Conservation (phyloP, 2,329 filamentous ascomycete genomes). For the Botrytis medusae region DNA sequence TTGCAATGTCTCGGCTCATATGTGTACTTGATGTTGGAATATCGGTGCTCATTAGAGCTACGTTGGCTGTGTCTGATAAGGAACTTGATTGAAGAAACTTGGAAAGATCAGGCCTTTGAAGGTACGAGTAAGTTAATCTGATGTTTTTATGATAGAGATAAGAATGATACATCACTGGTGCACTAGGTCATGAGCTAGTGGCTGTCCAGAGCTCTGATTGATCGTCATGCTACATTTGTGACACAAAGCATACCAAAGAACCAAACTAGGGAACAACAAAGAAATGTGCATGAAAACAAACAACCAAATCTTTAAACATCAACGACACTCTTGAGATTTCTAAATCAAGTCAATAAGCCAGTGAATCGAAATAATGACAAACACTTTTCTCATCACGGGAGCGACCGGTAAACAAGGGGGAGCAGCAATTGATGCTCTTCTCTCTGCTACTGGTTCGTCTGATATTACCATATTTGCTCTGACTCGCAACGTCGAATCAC, state of each 20-base stretch:
- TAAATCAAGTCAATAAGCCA: neutral
- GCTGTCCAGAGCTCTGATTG: neutral
- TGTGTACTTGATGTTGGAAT: neutral
- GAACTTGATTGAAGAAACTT: neutral
- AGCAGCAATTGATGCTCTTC: slow-evolving; percentile 46
- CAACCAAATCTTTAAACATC: neutral
- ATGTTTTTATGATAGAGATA: neutral
- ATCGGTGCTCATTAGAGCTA: neutral
- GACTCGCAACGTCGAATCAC: slow-evolving; percentile 53
- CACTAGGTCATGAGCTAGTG: neutral
- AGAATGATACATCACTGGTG: neutral
- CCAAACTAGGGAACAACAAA: slow-evolving; percentile 1
- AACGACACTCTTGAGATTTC: neutral
- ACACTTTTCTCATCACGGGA: slow-evolving; percentile 45
- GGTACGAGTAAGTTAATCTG: neutral
- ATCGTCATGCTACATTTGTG: neutral
- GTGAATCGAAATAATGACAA: slow-evolving; percentile 10
- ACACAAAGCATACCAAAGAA: slow-evolving; percentile 15
- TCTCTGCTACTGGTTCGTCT: slow-evolving; percentile 33
- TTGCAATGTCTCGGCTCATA: neutral
- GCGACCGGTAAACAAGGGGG: slow-evolving; percentile 52
- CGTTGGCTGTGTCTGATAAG: neutral
- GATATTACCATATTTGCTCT: slow-evolving; percentile 55
- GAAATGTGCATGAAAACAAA: neutral
- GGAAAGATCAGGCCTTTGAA: neutral